Evolutionary conservation across 345 rosid species (phyloP).

Genomic region (Citrus inodora): DNA sequence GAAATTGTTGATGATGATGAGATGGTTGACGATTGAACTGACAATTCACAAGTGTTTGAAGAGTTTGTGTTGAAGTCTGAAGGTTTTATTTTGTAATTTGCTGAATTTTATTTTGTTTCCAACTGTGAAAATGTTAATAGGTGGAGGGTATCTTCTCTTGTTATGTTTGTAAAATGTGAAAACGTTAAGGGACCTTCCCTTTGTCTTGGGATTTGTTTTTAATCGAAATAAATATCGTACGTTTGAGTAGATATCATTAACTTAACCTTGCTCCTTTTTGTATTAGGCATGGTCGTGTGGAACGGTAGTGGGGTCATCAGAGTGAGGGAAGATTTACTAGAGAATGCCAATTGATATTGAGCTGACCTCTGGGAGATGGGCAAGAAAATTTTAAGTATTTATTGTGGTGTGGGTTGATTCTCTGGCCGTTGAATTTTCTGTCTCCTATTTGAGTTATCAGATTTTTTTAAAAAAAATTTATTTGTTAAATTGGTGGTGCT

Average conservation of each 20-base stretch:
- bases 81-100: background rate
- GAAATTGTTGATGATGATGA: conserved; percentile 68
- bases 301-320: too few relatives aligned
- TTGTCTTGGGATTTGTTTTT: background rate
- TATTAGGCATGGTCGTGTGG: background rate
- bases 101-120: background rate
- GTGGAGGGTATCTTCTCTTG: background rate
- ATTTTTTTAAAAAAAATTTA: too few relatives aligned
- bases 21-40: conserved; percentile 34
- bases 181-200: background rate
- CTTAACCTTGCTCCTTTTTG: background rate
- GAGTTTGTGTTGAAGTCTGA: background rate
- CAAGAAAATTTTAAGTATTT: too few relatives aligned
- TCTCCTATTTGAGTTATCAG: too few relatives aligned
- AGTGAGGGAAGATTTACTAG: too few relatives aligned
- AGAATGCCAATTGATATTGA: too few relatives aligned
- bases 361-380: too few relatives aligned
- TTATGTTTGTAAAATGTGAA: background rate
- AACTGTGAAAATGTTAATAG: background rate
- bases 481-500: too few relatives aligned
- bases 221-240: background rate
- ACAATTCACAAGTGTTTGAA: background rate
- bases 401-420: too few relatives aligned
- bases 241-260: too few relatives aligned
- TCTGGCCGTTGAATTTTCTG: too few relatives aligned